These are phyloP conservation scores for Diplodia corticola DNA, from an alignment of 2,329 filamentous ascomycete species.

Conservation along the genomic window DNA sequence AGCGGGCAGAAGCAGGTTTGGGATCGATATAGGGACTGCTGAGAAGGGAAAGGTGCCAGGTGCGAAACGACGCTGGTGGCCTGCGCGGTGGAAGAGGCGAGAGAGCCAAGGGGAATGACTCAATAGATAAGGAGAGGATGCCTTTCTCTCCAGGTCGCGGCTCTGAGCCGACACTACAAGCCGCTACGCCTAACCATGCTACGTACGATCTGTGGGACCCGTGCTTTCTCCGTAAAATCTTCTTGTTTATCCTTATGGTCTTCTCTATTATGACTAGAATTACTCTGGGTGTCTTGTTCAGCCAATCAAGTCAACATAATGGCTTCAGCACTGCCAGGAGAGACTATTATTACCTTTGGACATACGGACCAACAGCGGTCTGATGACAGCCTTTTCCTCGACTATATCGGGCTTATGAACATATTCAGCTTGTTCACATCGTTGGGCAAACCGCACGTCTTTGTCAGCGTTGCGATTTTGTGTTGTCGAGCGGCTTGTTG, in stretches of 20 bases:
- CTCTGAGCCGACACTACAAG: no score
- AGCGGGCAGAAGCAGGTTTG: background rate
- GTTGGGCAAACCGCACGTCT: background rate
- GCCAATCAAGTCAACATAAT: background rate
- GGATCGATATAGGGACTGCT: conserved; percentile 1
- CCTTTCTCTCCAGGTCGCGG: no score
- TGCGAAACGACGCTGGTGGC: no score
- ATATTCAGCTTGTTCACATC: background rate
- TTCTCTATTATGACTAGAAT: background rate
- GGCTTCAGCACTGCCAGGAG: background rate
- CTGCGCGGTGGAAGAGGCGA: no score
- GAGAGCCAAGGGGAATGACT: no score
- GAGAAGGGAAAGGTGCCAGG: background rate
- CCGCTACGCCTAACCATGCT: no score
- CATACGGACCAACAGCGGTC: background rate
- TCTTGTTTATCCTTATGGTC: background rate
- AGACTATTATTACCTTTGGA: background rate
- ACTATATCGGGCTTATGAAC: conserved; percentile 4
- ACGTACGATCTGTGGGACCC: background rate
- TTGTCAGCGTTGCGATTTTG: background rate
- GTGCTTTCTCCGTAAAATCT: background rate
- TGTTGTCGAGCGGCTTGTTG: background rate
- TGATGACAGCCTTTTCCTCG: background rate
- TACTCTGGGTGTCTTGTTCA: background rate
- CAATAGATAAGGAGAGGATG: no score